phyloP scores from a whole-genome alignment of 192 early-diverging fungal species.

The Coemansia biformis region DNA sequence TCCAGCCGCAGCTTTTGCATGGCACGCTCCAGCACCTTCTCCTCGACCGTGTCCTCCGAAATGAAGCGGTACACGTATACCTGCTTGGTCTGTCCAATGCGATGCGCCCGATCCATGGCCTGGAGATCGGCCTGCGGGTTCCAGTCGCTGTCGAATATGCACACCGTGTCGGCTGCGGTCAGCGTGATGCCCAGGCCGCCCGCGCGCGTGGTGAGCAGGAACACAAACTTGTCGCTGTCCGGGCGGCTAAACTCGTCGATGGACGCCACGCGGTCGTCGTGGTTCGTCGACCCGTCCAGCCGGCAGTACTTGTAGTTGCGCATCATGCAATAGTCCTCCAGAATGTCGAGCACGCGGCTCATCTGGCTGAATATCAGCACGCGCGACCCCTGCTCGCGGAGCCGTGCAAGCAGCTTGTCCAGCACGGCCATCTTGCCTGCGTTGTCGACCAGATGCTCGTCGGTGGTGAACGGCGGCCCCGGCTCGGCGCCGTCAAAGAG shows the following conservation, averaged over 20 bases:
- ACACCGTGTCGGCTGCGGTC: constrained; percentile 90
- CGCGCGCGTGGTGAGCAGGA: constrained; percentile 92
- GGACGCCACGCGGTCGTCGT: constrained; percentile 84
- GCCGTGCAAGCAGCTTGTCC: constrained; percentile 77
- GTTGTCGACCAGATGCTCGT: constrained; percentile 91
- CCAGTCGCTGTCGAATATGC: constrained; percentile 97
- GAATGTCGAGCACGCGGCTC: constrained; percentile 95
- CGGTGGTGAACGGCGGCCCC: constrained; percentile 93
- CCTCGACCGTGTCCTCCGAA: constrained; percentile 95
- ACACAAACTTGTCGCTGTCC: constrained; percentile 89
- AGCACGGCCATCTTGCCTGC: constrained; percentile 90
- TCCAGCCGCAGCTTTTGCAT: constrained; percentile 94
- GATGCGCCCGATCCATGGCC: constrained; percentile 97
- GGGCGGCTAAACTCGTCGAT: constrained; percentile 94
- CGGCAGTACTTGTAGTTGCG: constrained; percentile 89
- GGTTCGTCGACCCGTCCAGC: constrained; percentile 93
- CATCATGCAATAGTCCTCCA: constrained; percentile 96
- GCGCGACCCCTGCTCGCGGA: constrained; percentile 86
- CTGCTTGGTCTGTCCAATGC: constrained; percentile 98
- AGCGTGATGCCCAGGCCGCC: constrained; percentile 98
- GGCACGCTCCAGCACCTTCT: constrained; percentile 95
- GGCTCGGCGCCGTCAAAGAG: constrained; percentile 89
- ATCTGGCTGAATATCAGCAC: constrained; percentile 97
- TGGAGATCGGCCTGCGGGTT: constrained; percentile 87
- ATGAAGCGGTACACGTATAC: constrained; percentile 95